Percentiles rank a stretch among this genome's conserved stretches.
These are phyloP conservation scores for Backusella luteola DNA, from an alignment of 192 early-diverging fungal species.

Conservation along the genomic window DNA sequence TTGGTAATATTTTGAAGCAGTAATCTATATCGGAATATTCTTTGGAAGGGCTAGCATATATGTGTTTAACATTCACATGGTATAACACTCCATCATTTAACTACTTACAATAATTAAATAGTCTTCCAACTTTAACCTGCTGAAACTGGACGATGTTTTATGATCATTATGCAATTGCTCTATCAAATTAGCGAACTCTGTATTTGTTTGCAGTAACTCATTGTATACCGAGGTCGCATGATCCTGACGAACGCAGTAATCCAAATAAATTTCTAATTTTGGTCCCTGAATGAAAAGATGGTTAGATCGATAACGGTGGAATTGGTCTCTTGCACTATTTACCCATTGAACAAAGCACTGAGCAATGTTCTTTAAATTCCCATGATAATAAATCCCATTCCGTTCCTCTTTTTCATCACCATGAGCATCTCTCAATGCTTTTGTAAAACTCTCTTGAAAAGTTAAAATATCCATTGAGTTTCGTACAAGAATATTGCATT, in stretches of 20 bases:
- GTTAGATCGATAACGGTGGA: background rate
- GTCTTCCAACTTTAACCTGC: slow-evolving; percentile 28
- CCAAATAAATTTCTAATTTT: slow-evolving; percentile 24
- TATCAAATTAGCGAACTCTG: slow-evolving; percentile 18
- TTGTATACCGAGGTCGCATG: slow-evolving; percentile 21
- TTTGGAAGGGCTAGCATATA: slow-evolving; percentile 71
- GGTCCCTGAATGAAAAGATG: background rate
- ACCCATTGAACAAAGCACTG: slow-evolving; percentile 33
- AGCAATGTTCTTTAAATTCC: slow-evolving; percentile 25
- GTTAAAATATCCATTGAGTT: slow-evolving; percentile 25
- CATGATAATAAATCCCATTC: background rate
- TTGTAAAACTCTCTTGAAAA: slow-evolving; percentile 31
- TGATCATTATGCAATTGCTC: slow-evolving; percentile 9
- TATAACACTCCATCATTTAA: background rate
- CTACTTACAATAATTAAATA: slow-evolving; percentile 36
- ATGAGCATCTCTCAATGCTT: slow-evolving; percentile 26
- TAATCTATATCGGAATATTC: slow-evolving; percentile 90
- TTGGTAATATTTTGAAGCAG: slow-evolving; percentile 64
- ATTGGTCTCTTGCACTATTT: background rate
- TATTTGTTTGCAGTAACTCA: slow-evolving; percentile 14
- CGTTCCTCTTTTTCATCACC: background rate
- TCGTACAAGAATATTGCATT: slow-evolving; percentile 25
- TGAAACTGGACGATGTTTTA: slow-evolving; percentile 10
- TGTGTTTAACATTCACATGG: background rate
- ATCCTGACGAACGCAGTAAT: slow-evolving; percentile 33